Percentiles rank a stretch among this genome's conserved stretches.
Conservation (phyloP, 805 yeast genomes). For the Candida anglica region DNA sequence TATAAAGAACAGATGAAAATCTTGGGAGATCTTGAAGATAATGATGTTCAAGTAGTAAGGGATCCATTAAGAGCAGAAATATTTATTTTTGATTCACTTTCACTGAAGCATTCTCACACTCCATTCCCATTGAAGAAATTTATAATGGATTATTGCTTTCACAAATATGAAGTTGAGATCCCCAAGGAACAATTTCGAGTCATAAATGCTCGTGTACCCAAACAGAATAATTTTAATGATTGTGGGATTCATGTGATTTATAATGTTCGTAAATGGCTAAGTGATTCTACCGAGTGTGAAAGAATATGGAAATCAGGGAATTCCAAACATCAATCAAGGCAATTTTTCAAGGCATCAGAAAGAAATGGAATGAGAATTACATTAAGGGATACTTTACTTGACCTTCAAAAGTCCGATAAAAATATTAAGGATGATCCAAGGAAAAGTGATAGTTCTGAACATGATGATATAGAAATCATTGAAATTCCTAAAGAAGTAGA, state of each 20-base stretch:
- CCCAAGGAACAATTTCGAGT: constrained; percentile 44
- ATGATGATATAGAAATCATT: constrained; percentile 16
- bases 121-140: constrained; percentile 53
- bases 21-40: too few species aligned
- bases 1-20: constrained; percentile 7
- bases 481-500: too few species aligned
- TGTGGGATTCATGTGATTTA: constrained; percentile 92
- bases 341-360: constrained; percentile 24
- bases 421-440: too few species aligned
- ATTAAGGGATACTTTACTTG: constrained; percentile 18
- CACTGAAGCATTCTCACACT: constrained; percentile 52
- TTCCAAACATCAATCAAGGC: constrained; percentile 7
- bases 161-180: constrained; percentile 49
- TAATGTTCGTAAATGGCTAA: constrained; percentile 58
- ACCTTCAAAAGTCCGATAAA: constrained; percentile 16
- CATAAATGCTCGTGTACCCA: constrained; percentile 60
- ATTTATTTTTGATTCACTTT: constrained; percentile 73
- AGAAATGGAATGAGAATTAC: constrained; percentile 24
- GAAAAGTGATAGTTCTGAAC: constrained; percentile 6
- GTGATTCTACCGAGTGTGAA: constrained; percentile 45
- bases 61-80: constrained; percentile 30
- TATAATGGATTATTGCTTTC: constrained; percentile 65
- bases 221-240: constrained; percentile 84
- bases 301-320: constrained; percentile 38
- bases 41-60: background rate